Conservation (phyloP, 2,329 filamentous ascomycete genomes). For the Talaromyces sp. region DNA sequence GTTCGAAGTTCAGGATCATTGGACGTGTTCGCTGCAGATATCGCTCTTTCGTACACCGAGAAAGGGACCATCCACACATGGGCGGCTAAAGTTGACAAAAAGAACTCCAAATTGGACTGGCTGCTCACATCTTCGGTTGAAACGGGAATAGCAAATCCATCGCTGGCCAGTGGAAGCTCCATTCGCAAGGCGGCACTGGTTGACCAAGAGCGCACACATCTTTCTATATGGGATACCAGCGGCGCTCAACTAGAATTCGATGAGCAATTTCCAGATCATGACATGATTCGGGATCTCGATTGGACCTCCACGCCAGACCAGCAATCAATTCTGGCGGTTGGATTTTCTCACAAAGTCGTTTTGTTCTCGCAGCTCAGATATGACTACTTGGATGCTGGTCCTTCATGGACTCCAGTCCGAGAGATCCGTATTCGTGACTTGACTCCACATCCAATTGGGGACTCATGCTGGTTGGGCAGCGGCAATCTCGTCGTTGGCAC, state of each 20-base stretch:
- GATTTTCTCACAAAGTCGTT: slow-evolving; percentile 79
- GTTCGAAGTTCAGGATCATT: slow-evolving; percentile 71
- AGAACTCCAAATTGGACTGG: slow-evolving; percentile 66
- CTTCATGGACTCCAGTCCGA: slow-evolving; percentile 82
- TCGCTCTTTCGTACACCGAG: slow-evolving; percentile 78
- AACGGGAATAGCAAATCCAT: slow-evolving; percentile 67
- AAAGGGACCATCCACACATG: slow-evolving; percentile 74
- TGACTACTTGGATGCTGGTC: slow-evolving; percentile 80
- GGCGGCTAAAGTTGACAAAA: slow-evolving; percentile 68
- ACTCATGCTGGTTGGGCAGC: slow-evolving; percentile 84
- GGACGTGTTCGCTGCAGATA: slow-evolving; percentile 79
- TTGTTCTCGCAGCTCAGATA: slow-evolving; percentile 84
- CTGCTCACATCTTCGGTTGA: slow-evolving; percentile 75
- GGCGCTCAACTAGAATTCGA: slow-evolving; percentile 77
- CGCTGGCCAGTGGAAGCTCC: slow-evolving; percentile 77
- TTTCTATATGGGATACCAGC: slow-evolving; percentile 89
- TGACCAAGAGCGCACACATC: slow-evolving; percentile 63
- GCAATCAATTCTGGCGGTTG: slow-evolving; percentile 86
- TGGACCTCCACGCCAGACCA: slow-evolving; percentile 90
- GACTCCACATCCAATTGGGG: slow-evolving; percentile 85
- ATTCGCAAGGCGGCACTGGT: slow-evolving; percentile 83
- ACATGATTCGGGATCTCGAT: slow-evolving; percentile 78
- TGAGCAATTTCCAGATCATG: slow-evolving; percentile 65
- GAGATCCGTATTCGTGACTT: slow-evolving; percentile 76
- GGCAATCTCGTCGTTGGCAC: slow-evolving; percentile 82